phyloP scores from a whole-genome alignment of 257 asterid species.

The Penstemon barbatus region DNA sequence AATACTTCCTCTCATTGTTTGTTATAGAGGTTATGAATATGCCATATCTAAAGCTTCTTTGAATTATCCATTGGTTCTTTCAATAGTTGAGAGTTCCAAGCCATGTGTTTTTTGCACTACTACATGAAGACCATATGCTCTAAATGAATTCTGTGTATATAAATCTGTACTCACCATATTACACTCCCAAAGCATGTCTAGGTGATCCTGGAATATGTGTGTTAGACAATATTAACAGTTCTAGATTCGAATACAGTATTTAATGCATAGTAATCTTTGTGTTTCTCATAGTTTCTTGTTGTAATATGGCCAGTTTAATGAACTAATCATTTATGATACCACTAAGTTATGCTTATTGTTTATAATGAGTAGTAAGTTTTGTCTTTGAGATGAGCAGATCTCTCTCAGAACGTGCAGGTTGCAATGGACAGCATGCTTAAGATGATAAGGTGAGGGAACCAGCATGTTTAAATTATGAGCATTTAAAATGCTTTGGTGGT shows the following conservation, averaged over 20 bases:
- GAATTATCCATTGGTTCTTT: neutral
- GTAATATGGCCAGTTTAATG: slow-evolving; percentile 12
- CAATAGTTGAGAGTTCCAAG: neutral
- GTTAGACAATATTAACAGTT: neutral
- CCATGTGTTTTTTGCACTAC: slow-evolving; percentile 2
- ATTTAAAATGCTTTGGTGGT: slow-evolving; percentile 12
- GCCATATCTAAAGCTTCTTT: neutral
- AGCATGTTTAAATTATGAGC: slow-evolving; percentile 21
- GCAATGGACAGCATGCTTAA: slow-evolving; percentile 78
- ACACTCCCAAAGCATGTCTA: slow-evolving; percentile 11
- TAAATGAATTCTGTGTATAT: neutral
- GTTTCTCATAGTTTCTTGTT: slow-evolving; percentile 10
- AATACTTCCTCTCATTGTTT: neutral
- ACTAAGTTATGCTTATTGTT: slow-evolving; percentile 3
- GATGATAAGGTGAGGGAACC: slow-evolving; percentile 59
- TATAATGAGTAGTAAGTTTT: neutral
- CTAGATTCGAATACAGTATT: neutral
- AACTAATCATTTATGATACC: slow-evolving; percentile 12
- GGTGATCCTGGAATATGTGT: slow-evolving; percentile 16
- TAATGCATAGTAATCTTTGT: neutral
- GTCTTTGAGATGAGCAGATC: slow-evolving; percentile 46
- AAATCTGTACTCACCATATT: neutral
- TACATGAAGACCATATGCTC: slow-evolving; percentile 1
- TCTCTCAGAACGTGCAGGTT: slow-evolving; percentile 72
- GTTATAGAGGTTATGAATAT: neutral